These are phyloP conservation scores for Rhododendron ovatum DNA, from an alignment of 148 eudicot genomes.

Conservation along the genomic window DNA sequence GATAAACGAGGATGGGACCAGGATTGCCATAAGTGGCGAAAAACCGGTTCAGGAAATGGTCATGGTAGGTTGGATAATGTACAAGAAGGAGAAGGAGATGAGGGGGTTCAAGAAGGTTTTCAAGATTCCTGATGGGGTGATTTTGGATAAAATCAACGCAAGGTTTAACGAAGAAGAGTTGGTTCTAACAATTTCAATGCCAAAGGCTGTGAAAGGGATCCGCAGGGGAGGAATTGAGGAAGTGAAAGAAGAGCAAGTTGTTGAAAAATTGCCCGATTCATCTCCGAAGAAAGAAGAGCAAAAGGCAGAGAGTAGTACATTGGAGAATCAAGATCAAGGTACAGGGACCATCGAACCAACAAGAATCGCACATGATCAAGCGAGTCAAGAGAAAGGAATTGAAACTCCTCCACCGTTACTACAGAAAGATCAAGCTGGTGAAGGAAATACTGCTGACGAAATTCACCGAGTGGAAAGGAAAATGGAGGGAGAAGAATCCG, in stretches of 20 bases:
- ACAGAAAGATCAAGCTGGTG: neutral
- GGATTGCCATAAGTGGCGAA: slow-evolving; percentile 49
- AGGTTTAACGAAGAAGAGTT: slow-evolving; percentile 48
- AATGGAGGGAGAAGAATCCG: neutral
- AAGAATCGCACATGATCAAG: neutral
- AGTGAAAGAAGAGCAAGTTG: slow-evolving; percentile 17
- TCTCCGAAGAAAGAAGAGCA: neutral
- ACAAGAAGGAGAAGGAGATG: slow-evolving; percentile 37
- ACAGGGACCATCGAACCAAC: neutral
- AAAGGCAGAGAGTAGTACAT: neutral
- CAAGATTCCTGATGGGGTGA: slow-evolving; percentile 55
- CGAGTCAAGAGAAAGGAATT: neutral
- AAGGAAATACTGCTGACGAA: neutral
- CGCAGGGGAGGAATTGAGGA: slow-evolving; percentile 38
- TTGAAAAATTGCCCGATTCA: neutral
- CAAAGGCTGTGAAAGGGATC: slow-evolving; percentile 54
- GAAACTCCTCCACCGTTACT: neutral
- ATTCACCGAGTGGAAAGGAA: neutral
- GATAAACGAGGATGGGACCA: slow-evolving; percentile 62
- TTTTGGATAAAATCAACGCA: slow-evolving; percentile 55
- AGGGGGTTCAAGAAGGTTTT: slow-evolving; percentile 48
- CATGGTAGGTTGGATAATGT: slow-evolving; percentile 39
- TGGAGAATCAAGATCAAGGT: neutral
- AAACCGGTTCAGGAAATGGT: slow-evolving; percentile 50
- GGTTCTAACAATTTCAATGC: slow-evolving; percentile 56